These are phyloP conservation scores for Fusarium circinatum DNA, from an alignment of 2,329 filamentous ascomycete species.

Conservation along the genomic window DNA sequence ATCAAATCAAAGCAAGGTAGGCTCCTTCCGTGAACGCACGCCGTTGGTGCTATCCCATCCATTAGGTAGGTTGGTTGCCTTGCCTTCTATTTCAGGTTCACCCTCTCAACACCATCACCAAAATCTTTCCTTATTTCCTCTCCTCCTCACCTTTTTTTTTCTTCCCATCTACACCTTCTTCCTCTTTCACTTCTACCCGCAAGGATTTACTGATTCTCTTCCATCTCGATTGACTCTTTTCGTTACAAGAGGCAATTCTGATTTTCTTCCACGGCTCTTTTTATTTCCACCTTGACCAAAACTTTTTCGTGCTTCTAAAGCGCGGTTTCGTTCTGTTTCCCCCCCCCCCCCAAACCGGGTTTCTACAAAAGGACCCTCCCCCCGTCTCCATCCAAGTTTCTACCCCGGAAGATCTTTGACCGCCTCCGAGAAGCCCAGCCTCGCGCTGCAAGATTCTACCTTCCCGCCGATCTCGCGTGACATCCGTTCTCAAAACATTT, in stretches of 20 bases:
- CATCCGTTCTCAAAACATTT: constrained; percentile 19
- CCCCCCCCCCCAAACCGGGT: constrained; percentile 1
- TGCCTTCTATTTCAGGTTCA: constrained; percentile 18
- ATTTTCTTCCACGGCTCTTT: constrained; percentile 10
- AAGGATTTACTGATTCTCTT: background rate
- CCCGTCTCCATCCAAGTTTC: constrained; percentile 34
- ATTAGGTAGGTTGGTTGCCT: constrained; percentile 3
- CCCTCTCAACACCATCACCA: constrained; percentile 36
- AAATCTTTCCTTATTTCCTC: constrained; percentile 20
- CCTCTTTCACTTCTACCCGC: constrained; percentile 12
- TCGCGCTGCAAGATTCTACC: constrained; percentile 31
- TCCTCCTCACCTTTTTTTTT: background rate
- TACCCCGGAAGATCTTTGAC: constrained; percentile 44
- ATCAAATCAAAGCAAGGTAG: background rate
- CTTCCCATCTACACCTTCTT: background rate
- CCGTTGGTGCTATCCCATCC: constrained; percentile 20
- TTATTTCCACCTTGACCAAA: background rate
- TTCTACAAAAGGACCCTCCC: constrained; percentile 30
- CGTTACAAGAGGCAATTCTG: background rate
- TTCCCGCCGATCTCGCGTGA: constrained; percentile 39
- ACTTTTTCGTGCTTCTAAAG: background rate
- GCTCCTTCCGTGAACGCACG: constrained; percentile 12
- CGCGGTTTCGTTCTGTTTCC: background rate
- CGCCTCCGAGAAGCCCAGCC: constrained; percentile 36
- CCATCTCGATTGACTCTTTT: constrained; percentile 1